These are phyloP conservation scores for Flammula alnicola DNA, from an alignment of 1,284 basidiomycete genomes.

Conservation along the genomic window DNA sequence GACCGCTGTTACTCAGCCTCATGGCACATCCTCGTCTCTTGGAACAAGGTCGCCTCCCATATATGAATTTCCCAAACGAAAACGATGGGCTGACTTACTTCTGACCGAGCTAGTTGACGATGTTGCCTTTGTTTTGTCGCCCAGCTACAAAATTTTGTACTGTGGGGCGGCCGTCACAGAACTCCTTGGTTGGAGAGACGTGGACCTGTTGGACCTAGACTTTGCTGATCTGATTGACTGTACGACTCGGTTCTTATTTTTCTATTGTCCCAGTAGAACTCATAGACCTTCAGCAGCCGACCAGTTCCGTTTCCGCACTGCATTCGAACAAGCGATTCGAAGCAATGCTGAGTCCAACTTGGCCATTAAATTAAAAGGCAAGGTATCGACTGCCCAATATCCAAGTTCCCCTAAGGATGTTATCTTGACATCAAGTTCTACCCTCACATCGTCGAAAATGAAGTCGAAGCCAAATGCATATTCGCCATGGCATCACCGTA, in stretches of 20 bases:
- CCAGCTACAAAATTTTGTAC: constrained; percentile 65
- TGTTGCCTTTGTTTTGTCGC: constrained; percentile 71
- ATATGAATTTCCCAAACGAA: constrained; percentile 85
- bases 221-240: constrained; percentile 69
- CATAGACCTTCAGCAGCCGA: constrained; percentile 57
- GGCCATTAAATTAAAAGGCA: constrained; percentile 59
- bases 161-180: constrained; percentile 72
- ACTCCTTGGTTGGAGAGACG: constrained; percentile 75
- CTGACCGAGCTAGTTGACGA: constrained; percentile 77
- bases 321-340: constrained; percentile 58
- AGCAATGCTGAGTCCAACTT: constrained; percentile 20
- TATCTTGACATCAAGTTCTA: constrained; percentile 78
- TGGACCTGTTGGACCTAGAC: constrained; percentile 71
- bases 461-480: constrained; percentile 54
- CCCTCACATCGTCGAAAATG: constrained; percentile 53
- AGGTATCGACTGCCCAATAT: constrained; percentile 29
- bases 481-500: constrained; percentile 79
- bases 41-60: constrained; percentile 34
- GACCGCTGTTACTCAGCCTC: constrained; percentile 15
- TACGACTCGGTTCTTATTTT: constrained; percentile 38
- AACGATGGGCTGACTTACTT: constrained; percentile 86
- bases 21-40: constrained; percentile 5
- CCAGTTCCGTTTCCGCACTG: constrained; percentile 55
- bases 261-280: constrained; percentile 12
- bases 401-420: constrained; percentile 42